phyloP scores from a whole-genome alignment of 768 basidiomycete genomes.

The Infundibulicybe gibba region DNA sequence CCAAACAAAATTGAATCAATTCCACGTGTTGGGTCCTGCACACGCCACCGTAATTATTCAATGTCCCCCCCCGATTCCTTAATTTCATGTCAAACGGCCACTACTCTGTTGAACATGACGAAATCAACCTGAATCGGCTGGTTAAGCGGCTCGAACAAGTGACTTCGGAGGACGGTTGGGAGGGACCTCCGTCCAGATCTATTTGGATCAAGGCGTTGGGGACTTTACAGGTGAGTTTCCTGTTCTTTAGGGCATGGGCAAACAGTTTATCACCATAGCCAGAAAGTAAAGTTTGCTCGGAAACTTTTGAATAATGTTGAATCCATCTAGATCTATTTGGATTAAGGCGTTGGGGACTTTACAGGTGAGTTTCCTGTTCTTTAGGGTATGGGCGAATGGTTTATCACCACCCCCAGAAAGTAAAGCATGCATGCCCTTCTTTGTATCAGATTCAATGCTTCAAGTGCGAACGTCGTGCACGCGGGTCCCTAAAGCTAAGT shows the following conservation, averaged over 20 bases:
- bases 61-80: no score
- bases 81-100: background rate
- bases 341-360: slow-evolving; percentile 51
- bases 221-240: slow-evolving; percentile 47
- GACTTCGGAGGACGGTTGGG: slow-evolving; percentile 34
- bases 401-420: slow-evolving; percentile 21
- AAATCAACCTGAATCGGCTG: slow-evolving; percentile 63
- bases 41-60: background rate
- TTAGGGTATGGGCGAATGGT: background rate
- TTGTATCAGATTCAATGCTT: no score
- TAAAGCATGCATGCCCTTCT: slow-evolving; percentile 67
- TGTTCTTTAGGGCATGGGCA: background rate
- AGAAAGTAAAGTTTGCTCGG: slow-evolving; percentile 54
- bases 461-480: no score
- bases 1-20: no score
- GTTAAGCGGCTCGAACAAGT: slow-evolving; percentile 59
- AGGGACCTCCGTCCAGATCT: slow-evolving; percentile 17
- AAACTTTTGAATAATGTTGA: slow-evolving; percentile 58
- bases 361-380: slow-evolving; percentile 39
- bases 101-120: slow-evolving; percentile 37
- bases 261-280: background rate
- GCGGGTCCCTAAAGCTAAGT: no score
- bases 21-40: background rate
- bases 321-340: slow-evolving; percentile 36
- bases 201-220: slow-evolving; percentile 56